Conservation (phyloP, 164 flowering plant genomes). For the Vitis riparia region DNA sequence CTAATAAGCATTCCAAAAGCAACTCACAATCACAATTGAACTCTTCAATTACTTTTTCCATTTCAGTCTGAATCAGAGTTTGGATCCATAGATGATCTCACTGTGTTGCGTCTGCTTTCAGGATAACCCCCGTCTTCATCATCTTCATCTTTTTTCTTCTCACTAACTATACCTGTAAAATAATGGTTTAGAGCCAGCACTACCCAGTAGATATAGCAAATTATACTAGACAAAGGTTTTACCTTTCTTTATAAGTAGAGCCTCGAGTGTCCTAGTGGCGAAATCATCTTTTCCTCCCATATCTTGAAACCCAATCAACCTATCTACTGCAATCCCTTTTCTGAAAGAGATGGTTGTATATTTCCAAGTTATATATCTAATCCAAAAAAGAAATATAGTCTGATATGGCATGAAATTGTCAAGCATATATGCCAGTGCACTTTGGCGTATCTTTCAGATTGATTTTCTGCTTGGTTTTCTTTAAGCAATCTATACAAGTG, state of each 20-base stretch:
- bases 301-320: constrained; percentile 90
- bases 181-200: constrained; percentile 5
- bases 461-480: no score
- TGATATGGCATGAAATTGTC: not conserved
- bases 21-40: constrained; percentile 2
- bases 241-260: constrained; percentile 79
- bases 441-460: no score
- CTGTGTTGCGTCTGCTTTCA: constrained; percentile 27
- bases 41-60: not conserved
- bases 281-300: constrained; percentile 96
- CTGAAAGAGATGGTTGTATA: constrained; percentile 33
- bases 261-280: constrained; percentile 59
- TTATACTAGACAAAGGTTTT: constrained; percentile 2
- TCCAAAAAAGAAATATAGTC: not conserved
- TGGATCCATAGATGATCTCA: constrained; percentile 43
- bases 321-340: constrained; percentile 76
- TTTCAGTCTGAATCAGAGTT: constrained; percentile 61
- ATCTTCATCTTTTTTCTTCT: constrained; percentile 39
- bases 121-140: constrained; percentile 34
- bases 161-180: constrained; percentile 44
- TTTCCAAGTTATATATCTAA: not conserved
- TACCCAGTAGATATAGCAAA: not conserved
- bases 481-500: no score
- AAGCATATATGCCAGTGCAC: no score
- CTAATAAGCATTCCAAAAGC: not conserved